These are phyloP conservation scores for Barnettozyma sucrosica DNA, from an alignment of 805 yeast species.

Conservation along the genomic window DNA sequence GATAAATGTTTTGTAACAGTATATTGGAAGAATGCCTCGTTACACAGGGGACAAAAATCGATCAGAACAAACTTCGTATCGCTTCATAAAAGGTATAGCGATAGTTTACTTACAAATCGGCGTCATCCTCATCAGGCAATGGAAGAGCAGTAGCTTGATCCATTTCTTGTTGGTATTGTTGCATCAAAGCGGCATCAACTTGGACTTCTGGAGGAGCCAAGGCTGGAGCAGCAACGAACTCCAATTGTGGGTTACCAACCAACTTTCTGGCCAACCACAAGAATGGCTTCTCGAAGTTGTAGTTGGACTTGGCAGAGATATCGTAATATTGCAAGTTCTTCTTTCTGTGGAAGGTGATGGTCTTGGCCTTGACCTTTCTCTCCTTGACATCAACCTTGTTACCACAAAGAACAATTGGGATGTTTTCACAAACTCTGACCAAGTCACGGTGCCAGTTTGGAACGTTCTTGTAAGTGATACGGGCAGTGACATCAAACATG, in stretches of 20 bases:
- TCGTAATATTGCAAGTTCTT: conserved; percentile 99
- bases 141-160: conserved; percentile 99
- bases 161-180: conserved; percentile 98
- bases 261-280: conserved; percentile 99
- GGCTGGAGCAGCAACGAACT: conserved; percentile 98
- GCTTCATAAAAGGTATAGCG: background rate
- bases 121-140: conserved; percentile 99
- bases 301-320: conserved; percentile 98
- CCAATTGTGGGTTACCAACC: conserved; percentile 96
- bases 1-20: background rate
- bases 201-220: conserved; percentile 99
- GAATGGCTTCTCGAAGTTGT: conserved; percentile 99
- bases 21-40: background rate
- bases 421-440: conserved; percentile 99
- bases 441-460: conserved; percentile 99
- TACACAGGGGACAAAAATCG: background rate
- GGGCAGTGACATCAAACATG: conserved; percentile 99
- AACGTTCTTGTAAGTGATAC: conserved; percentile 99
- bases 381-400: conserved; percentile 99
- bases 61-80: background rate
- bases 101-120: conserved; percentile 66
- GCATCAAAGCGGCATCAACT: conserved; percentile 95
- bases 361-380: conserved; percentile 99
- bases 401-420: conserved; percentile 98
- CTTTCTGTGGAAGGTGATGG: conserved; percentile 99